Evolutionary conservation across 106 monocot genomes (phyloP).

Genomic region (Acanthochlamys bracteata): DNA sequence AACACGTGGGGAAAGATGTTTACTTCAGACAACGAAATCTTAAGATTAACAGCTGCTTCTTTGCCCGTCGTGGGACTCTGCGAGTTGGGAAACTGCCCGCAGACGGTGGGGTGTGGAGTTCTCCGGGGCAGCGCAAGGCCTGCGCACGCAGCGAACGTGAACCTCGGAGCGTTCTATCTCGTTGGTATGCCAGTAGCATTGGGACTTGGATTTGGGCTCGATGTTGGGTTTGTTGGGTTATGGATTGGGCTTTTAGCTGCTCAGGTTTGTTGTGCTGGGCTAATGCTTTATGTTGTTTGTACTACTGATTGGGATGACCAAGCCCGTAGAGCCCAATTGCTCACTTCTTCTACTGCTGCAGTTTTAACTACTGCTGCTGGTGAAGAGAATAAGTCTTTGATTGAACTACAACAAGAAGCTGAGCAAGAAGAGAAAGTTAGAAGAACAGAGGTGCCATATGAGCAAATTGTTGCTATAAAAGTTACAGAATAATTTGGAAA

Average conservation of each 20-base stretch:
- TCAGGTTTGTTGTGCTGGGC: conserved; percentile 8
- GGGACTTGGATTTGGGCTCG: conserved; percentile 27
- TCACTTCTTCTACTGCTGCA: neutral
- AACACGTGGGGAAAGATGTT: conserved; percentile 8
- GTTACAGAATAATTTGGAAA: neutral
- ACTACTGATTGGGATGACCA: conserved; percentile 8
- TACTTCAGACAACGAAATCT: conserved; percentile 20
- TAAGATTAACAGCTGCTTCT: conserved; percentile 31
- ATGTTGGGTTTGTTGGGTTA: conserved; percentile 6
- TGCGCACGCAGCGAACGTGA: conserved; percentile 35
- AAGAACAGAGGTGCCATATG: neutral
- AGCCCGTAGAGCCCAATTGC: conserved; percentile 1
- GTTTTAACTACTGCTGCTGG: too few relatives aligned
- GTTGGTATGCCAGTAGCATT: conserved; percentile 42
- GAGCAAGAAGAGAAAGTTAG: neutral
- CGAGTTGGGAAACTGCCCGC: conserved; percentile 62
- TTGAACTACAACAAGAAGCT: neutral
- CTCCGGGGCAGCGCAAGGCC: conserved; percentile 43
- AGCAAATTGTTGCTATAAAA: conserved; percentile 14
- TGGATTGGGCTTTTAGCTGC: conserved; percentile 8
- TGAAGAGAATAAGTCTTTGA: neutral
- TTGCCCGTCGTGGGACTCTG: conserved; percentile 48
- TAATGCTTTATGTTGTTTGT: conserved; percentile 5
- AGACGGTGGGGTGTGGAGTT: conserved; percentile 55
- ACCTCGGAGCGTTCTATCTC: conserved; percentile 40